These are phyloP conservation scores for Porcisia deanei DNA, from an alignment of 208 protist species.

Conservation along the genomic window DNA sequence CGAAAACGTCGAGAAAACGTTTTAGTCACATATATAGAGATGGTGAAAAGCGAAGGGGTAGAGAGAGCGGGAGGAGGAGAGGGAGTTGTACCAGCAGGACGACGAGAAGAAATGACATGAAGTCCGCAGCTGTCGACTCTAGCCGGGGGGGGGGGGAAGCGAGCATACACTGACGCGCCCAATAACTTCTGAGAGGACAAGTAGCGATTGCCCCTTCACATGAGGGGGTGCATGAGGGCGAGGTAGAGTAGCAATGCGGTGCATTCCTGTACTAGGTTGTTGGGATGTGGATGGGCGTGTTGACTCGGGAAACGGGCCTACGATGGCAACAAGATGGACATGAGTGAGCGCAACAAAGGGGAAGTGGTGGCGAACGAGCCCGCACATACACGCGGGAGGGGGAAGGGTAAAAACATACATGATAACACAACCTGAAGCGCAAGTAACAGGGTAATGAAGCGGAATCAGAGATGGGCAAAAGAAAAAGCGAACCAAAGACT, in stretches of 20 bases:
- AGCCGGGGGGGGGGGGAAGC: too few relatives aligned
- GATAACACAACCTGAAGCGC: constrained; percentile 1
- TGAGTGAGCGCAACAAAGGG: neutral
- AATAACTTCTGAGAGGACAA: neutral
- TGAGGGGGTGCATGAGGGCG: neutral
- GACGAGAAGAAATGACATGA: neutral
- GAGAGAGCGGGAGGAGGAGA: neutral
- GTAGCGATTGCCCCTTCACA: neutral
- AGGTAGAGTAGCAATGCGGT: neutral
- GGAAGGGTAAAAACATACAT: constrained; percentile 8
- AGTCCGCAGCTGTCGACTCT: neutral
- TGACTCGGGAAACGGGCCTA: neutral
- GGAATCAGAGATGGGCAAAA: neutral
- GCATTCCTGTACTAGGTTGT: neutral
- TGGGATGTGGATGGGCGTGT: neutral
- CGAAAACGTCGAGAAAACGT: neutral
- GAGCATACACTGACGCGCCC: neutral
- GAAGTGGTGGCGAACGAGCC: neutral
- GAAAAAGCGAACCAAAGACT: neutral
- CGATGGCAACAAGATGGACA: neutral
- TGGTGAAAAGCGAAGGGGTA: neutral
- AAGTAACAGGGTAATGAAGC: neutral
- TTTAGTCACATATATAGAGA: neutral
- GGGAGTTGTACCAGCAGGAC: constrained; percentile 3
- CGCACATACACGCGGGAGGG: neutral